These are phyloP conservation scores for Aaosphaeria pasadenensis DNA, from an alignment of 2,329 filamentous ascomycete species.

Conservation along the genomic window DNA sequence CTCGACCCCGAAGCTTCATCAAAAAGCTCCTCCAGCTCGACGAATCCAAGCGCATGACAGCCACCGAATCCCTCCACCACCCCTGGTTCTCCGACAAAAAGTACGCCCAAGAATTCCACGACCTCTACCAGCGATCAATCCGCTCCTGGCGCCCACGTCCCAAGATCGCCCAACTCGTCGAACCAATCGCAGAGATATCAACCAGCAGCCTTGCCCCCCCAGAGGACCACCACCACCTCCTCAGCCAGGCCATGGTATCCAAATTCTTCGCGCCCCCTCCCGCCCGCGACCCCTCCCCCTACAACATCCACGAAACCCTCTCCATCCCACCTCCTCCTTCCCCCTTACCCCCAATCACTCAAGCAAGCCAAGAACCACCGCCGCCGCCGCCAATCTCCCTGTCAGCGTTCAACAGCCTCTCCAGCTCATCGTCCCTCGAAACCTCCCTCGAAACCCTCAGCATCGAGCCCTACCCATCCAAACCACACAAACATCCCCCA, in stretches of 20 bases:
- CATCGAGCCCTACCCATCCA: neutral
- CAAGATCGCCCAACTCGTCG: slow-evolving; percentile 24
- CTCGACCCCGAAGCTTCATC: slow-evolving; percentile 53
- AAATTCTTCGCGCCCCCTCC: slow-evolving; percentile 6
- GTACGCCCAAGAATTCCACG: slow-evolving; percentile 47
- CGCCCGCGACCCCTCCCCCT: neutral
- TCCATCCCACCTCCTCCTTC: too few species aligned
- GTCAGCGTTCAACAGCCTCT: too few species aligned
- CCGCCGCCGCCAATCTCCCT: too few species aligned
- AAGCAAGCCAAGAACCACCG: too few species aligned
- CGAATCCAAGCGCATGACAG: slow-evolving; percentile 51
- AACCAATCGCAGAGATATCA: slow-evolving; percentile 9
- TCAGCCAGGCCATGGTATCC: slow-evolving; percentile 6
- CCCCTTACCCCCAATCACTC: too few species aligned
- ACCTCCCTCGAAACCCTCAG: too few species aligned
- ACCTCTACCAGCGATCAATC: slow-evolving; percentile 49
- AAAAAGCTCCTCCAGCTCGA: slow-evolving; percentile 49
- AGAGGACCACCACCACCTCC: neutral
- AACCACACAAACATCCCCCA: neutral
- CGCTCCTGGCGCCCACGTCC: slow-evolving; percentile 49
- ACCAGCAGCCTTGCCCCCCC: neutral
- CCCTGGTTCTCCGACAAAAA: slow-evolving; percentile 55
- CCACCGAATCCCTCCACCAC: slow-evolving; percentile 52
- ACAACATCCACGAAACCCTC: too few species aligned
- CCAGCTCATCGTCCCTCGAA: too few species aligned